Conservation (phyloP, 176 grass and related monocot genomes). For the Otatea glauca region DNA sequence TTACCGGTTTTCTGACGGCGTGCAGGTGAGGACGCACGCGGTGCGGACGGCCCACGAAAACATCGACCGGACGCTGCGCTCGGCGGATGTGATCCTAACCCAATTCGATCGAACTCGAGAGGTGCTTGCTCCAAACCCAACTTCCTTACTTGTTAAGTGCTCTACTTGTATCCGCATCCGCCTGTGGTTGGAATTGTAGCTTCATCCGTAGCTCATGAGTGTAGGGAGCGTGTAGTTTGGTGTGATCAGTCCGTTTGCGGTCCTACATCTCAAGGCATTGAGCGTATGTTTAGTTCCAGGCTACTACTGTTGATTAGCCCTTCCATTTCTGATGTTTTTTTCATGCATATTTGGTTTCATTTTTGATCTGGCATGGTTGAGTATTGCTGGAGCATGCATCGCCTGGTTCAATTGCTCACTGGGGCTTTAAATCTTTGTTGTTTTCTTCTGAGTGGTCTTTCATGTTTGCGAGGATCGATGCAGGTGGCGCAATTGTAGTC, state of each 20-base stretch:
- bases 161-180: background rate
- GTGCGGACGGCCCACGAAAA: slow-evolving; percentile 93
- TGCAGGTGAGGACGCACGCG: slow-evolving; percentile 71
- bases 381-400: background rate
- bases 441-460: background rate
- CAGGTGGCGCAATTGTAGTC: background rate
- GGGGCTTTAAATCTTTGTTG: background rate
- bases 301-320: background rate
- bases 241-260: background rate
- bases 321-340: background rate
- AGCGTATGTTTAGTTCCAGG: background rate
- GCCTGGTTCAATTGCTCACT: background rate
- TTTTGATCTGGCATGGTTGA: background rate
- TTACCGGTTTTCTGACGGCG: background rate
- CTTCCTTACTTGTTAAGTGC: background rate
- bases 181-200: background rate
- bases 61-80: slow-evolving; percentile 91
- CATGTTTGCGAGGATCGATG: background rate
- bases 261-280: background rate
- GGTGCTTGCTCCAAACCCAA: slow-evolving; percentile 40
- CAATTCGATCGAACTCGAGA: slow-evolving; percentile 87
- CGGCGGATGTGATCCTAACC: slow-evolving; percentile 84
- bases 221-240: background rate
- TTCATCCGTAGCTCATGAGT: background rate
- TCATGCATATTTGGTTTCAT: background rate